Evolutionary conservation across 345 rosid species (phyloP).

Genomic region (Lepidium didymum): DNA sequence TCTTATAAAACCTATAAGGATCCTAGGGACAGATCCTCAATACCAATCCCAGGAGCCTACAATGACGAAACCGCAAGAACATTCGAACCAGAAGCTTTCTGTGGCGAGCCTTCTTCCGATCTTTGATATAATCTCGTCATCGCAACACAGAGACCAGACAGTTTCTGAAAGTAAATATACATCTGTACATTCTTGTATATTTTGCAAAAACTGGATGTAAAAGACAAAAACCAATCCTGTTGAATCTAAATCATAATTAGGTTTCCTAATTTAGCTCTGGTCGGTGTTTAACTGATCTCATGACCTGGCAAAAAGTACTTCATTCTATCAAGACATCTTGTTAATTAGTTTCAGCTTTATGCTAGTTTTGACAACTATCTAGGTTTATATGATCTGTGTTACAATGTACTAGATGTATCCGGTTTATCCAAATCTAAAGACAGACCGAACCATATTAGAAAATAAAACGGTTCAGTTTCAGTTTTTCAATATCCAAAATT

Average conservation of each 20-base stretch:
- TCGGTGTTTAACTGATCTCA: too few relatives aligned
- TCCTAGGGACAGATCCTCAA: conserved; percentile 34
- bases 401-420: too few relatives aligned
- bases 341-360: too few relatives aligned
- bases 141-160: background rate
- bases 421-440: too few relatives aligned
- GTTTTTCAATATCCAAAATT: too few relatives aligned
- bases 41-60: conserved; percentile 60
- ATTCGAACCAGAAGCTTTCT: conserved; percentile 85
- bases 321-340: too few relatives aligned
- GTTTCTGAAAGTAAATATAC: background rate
- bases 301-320: too few relatives aligned
- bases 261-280: background rate
- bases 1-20: conserved; percentile 26
- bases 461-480: too few relatives aligned
- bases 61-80: conserved; percentile 70
- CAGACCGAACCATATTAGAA: too few relatives aligned
- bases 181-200: conserved; percentile 15
- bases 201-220: background rate
- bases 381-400: too few relatives aligned
- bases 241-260: background rate
- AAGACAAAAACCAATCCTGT: background rate
- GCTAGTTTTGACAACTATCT: too few relatives aligned
- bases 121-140: conserved; percentile 2
- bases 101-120: conserved; percentile 51